Base-by-base conservation (phyloP, 495 filamentous ascomycete genomes). In the Trichoderma orchidacearum region DNA sequence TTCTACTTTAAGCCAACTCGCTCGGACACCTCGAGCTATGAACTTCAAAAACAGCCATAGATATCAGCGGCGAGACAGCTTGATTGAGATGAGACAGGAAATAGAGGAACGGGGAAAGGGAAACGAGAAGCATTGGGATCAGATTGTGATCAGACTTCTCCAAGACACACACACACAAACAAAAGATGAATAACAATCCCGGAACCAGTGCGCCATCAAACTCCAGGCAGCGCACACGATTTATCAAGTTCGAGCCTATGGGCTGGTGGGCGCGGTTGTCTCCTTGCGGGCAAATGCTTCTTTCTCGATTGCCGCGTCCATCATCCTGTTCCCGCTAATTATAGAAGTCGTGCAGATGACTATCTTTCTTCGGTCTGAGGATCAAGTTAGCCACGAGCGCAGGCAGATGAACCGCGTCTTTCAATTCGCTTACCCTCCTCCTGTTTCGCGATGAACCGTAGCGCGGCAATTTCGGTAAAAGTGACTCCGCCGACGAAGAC, bases 401-500 rank as follows among this genome's bases (percentile, higher is more conserved):
- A 36, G n/a, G 12, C 23, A 1, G 30, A 36, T n/a, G 17, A 1
- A 55, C 29, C 23, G 31, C 30, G 31, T 7, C 32, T 15, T 35
- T 18, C 6, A 36, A n/a, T 27, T 12, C 21, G 41, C 69, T 68
- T 78, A 71, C 86, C 86, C 68, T 90, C 87, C 78, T 95, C 86
- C 70, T 88, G 83, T 62, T 81, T 84, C 34, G 86, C 89, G 62
- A 97, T 85, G 70, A 95, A 96, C 60, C 94, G 79, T 69, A 97
- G 64, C 25, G 93, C 94, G 38, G 93, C 90, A 67, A 97, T 92
- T 74, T 99, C 93, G 7, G 92, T 94, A 62, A 92, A 95, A 1
- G 86, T 95, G 51, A 96, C 86, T 2, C 93, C 93, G 27, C 93
- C 93, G 56, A 99, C 72, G 71, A 96, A 96, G 66, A 96, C 93